phyloP scores from a whole-genome alignment of 2,329 filamentous ascomycete genomes.

The Gremmenia infestans region DNA sequence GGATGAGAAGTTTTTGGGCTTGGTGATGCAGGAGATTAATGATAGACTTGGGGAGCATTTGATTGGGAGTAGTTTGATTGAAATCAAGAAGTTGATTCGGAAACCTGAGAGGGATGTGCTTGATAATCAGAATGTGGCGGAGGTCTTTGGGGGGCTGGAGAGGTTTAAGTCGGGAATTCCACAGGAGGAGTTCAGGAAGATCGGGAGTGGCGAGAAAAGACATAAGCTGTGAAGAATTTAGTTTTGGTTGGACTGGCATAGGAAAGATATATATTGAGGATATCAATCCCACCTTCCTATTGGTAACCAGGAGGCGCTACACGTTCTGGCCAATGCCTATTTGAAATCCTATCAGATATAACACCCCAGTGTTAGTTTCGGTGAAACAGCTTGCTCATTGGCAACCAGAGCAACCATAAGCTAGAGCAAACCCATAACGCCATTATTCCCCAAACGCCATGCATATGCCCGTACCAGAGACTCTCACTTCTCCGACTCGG shows the following conservation, averaged over 20 bases:
- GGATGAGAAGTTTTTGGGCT: constrained; percentile 60
- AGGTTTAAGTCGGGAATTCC: constrained; percentile 63
- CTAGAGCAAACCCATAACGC: too few relatives aligned
- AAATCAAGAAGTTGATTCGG: constrained; percentile 80
- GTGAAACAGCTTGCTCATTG: too few relatives aligned
- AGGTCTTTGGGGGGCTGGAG: constrained; percentile 82
- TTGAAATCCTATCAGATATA: too few relatives aligned
- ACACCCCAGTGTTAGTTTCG: too few relatives aligned
- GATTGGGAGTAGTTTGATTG: constrained; percentile 69
- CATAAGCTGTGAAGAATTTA: constrained; percentile 67
- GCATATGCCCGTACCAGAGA: neutral
- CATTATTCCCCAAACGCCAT: neutral
- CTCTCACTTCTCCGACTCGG: constrained; percentile 8
- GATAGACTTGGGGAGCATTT: constrained; percentile 76
- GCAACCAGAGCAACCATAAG: too few relatives aligned
- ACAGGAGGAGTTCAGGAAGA: constrained; percentile 81
- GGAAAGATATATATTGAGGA: neutral
- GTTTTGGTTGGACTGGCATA: neutral
- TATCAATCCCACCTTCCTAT: neutral
- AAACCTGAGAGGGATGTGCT: constrained; percentile 66
- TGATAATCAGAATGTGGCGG: constrained; percentile 72
- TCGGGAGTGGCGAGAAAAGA: constrained; percentile 84
- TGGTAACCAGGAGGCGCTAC: neutral
- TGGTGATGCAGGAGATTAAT: constrained; percentile 75
- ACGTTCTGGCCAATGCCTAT: too few relatives aligned